Base-by-base conservation (phyloP, 805 yeast genomes). In the Wickerhamiella alocasiicola region DNA sequence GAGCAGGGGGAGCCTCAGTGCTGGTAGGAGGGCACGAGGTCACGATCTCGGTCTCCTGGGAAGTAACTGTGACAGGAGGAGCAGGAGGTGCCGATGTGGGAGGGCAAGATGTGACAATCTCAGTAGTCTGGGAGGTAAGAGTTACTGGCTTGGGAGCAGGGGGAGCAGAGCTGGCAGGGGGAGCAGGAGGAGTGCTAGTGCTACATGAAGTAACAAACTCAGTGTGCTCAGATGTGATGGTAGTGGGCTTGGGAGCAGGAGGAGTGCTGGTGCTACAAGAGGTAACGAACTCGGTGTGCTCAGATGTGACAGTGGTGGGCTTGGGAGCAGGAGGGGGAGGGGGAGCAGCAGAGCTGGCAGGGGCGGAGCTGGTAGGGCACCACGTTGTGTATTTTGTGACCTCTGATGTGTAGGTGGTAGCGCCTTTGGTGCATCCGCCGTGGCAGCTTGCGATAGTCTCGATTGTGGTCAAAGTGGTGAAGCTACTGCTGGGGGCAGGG, bases 1-100 rank as follows among this genome's bases (percentile, higher is more conserved):
- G 23, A 15, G 20, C 27, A 21, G 28, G 36, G 19, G 59, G 72
- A 68, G 44, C 12, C 12, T 25, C 9, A n/a, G 36, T 9, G 32
- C 6, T 6, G n/a, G 24, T 7, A 42, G 42, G 21, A 4, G n/a
- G n/a, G n/a, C n/a, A n/a, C n/a, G n/a, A n/a, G n/a, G n/a, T n/a
- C n/a, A n/a, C n/a, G n/a, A n/a, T n/a, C n/a, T n/a, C n/a, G n/a
- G n/a, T 5, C 11, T 12, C n/a, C 28, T 25, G 6, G 30, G 30
- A 5, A n/a, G 29, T n/a, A 18, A 18, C n/a, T 13, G 30, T 13
- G 15, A 18, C 15, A 9, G 9, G 17, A 18, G 30, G 12, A 27
- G 30, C 28, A 13, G 37, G 27, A 13, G 12, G 12, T 9, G 24
- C 26, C 15, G 27, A 27, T 20, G 29, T 26, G 19, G 27, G 33